These are phyloP conservation scores for Arthrocladium fulminans DNA, from an alignment of 2,329 filamentous ascomycete species.

Conservation along the genomic window DNA sequence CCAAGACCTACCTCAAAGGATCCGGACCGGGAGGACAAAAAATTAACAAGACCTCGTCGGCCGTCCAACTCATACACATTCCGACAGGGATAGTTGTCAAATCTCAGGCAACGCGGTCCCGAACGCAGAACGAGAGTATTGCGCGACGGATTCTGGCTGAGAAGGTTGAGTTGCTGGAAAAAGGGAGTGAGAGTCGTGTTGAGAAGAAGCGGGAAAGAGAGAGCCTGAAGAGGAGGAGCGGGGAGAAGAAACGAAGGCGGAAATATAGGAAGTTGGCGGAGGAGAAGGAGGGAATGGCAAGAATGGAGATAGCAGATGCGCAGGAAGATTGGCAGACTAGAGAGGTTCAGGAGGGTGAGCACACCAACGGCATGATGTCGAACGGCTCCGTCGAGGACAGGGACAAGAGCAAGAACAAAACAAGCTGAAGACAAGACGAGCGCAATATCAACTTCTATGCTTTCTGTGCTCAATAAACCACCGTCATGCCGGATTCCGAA, in stretches of 20 bases:
- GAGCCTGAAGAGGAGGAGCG: constrained; percentile 47
- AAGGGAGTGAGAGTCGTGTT: constrained; percentile 66
- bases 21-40: constrained; percentile 91
- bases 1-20: constrained; percentile 80
- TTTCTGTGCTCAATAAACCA: no score
- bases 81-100: constrained; percentile 91
- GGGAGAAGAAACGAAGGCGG: constrained; percentile 35
- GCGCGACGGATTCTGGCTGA: constrained; percentile 70
- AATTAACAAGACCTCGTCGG: constrained; percentile 97
- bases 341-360: neutral
- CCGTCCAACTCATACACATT: constrained; percentile 82
- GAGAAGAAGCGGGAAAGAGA: constrained; percentile 77
- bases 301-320: constrained; percentile 8
- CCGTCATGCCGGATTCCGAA: no score
- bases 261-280: constrained; percentile 35
- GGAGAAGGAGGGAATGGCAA: constrained; percentile 16
- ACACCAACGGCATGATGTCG: no score
- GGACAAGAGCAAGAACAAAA: no score
- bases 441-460: no score
- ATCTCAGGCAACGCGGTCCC: constrained; percentile 80
- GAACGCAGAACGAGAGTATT: constrained; percentile 76
- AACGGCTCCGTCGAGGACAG: no score
- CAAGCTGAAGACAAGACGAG: no score
- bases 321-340: neutral
- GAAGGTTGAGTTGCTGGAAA: constrained; percentile 62